Evolutionary conservation across 1,139 yeast species (phyloP).

Genomic region (Debaryomyces fabryi): DNA sequence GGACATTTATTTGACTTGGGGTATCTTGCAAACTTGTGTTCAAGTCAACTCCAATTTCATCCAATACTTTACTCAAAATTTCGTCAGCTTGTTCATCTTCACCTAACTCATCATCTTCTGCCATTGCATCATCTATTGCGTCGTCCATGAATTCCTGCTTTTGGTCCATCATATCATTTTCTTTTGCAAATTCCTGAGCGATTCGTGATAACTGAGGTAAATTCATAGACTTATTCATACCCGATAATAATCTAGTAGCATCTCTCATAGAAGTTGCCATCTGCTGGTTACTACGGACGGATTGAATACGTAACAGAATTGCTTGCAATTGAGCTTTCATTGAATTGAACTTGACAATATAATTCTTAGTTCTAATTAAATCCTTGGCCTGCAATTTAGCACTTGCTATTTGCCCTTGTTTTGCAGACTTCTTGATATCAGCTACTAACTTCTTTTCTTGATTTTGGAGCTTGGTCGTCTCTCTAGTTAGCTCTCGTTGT

Average conservation of each 20-base stretch:
- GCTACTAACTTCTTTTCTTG: slow-evolving; percentile 87
- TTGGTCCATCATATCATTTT: slow-evolving; percentile 96
- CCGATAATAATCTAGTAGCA: slow-evolving; percentile 82
- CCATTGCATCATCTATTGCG: slow-evolving; percentile 95
- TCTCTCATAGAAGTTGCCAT: slow-evolving; percentile 96
- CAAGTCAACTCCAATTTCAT: slow-evolving; percentile 92
- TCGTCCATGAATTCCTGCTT: slow-evolving; percentile 99
- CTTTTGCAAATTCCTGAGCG: slow-evolving; percentile 93
- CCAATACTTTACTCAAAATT: slow-evolving; percentile 86
- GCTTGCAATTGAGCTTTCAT: slow-evolving; percentile 98
- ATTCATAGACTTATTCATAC: slow-evolving; percentile 90
- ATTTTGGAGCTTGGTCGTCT: slow-evolving; percentile 77
- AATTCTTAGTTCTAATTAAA: slow-evolving; percentile 80
- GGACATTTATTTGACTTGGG: slow-evolving; percentile 54
- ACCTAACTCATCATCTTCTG: slow-evolving; percentile 68
- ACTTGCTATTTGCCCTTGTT: slow-evolving; percentile 83
- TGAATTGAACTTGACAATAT: slow-evolving; percentile 83
- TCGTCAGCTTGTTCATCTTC: slow-evolving; percentile 89
- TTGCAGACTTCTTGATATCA: slow-evolving; percentile 91
- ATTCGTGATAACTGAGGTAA: slow-evolving; percentile 85
- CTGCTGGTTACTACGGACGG: slow-evolving; percentile 91
- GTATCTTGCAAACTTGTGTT: slow-evolving; percentile 68
- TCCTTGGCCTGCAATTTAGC: slow-evolving; percentile 96
- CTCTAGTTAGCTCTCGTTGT: slow-evolving; percentile 89
- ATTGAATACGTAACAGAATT: slow-evolving; percentile 82